Conservation (phyloP, 2,329 filamentous ascomycete species). For the Peltaster fructicola region DNA sequence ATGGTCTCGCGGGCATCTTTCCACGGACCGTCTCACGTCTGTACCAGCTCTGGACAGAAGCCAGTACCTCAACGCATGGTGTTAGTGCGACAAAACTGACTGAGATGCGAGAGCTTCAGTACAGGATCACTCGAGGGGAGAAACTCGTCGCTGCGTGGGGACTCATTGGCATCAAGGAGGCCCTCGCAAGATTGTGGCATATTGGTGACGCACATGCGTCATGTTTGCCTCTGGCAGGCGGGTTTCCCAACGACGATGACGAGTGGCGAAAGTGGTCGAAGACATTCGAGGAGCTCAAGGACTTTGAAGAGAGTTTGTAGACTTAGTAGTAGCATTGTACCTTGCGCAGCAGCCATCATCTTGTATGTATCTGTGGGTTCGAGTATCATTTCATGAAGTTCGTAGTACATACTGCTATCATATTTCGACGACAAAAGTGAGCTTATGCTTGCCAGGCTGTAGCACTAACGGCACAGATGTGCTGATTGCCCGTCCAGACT, state of each 20-base stretch:
- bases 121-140: conserved; percentile 37
- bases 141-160: conserved; percentile 40
- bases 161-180: conserved; percentile 45
- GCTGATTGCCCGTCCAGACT: no score
- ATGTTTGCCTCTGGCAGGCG: conserved; percentile 36
- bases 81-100: conserved; percentile 18
- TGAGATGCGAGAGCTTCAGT: conserved; percentile 37
- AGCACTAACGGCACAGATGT: no score
- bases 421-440: no score
- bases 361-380: no score
- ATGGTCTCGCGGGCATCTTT: conserved; percentile 44
- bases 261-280: conserved; percentile 35
- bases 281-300: conserved; percentile 21
- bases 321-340: no score
- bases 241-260: conserved; percentile 33
- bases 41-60: conserved; percentile 28
- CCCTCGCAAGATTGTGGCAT: conserved; percentile 34
- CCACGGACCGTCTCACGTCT: conserved; percentile 40
- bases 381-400: no score
- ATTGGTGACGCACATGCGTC: conserved; percentile 40
- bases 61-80: no score
- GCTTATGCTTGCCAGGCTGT: no score
- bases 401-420: no score
- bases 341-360: no score
- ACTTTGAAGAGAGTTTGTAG: no score